Evolutionary conservation across 2,329 filamentous ascomycete genomes (phyloP).

Genomic region (Geosmithia putterillii): DNA sequence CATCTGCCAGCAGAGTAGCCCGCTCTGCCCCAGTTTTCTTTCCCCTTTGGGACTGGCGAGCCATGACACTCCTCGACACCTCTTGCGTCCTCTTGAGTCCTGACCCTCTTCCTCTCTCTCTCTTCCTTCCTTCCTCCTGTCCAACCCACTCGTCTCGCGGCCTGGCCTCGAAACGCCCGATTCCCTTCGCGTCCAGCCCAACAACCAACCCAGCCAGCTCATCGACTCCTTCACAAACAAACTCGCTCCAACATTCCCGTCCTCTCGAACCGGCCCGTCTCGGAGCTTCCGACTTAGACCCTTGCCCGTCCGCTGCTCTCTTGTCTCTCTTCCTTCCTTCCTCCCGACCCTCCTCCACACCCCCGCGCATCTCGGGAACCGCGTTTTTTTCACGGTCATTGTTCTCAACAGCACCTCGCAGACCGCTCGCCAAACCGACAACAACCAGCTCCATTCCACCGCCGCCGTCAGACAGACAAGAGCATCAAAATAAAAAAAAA

Average conservation of each 20-base stretch:
- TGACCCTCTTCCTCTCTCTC: constrained; percentile 1
- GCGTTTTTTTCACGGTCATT: not conserved
- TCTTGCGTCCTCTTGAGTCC: too few species aligned
- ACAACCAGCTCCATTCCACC: not conserved
- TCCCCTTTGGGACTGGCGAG: not conserved
- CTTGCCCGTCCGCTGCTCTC: too few species aligned
- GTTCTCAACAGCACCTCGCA: not conserved
- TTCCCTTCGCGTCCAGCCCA: too few species aligned
- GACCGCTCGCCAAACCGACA: not conserved
- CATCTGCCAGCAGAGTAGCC: too few species aligned
- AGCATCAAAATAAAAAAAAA: not conserved
- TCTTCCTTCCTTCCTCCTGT: constrained; percentile 2
- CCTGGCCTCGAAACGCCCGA: not conserved
- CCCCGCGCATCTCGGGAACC: not conserved
- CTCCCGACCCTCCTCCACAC: too few species aligned
- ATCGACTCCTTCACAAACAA: too few species aligned
- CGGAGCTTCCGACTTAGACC: not conserved
- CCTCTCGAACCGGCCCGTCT: not conserved
- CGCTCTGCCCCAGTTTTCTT: not conserved
- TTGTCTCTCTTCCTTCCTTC: too few species aligned
- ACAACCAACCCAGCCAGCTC: too few species aligned
- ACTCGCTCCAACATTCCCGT: too few species aligned
- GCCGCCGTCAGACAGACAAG: not conserved
- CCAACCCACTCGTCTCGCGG: constrained; percentile 2
- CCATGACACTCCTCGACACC: not conserved